Evolutionary conservation across 306 rosid species (phyloP), one percentile per base, ranked within the genome.

Genomic region (Cicer cuneatum): DNA sequence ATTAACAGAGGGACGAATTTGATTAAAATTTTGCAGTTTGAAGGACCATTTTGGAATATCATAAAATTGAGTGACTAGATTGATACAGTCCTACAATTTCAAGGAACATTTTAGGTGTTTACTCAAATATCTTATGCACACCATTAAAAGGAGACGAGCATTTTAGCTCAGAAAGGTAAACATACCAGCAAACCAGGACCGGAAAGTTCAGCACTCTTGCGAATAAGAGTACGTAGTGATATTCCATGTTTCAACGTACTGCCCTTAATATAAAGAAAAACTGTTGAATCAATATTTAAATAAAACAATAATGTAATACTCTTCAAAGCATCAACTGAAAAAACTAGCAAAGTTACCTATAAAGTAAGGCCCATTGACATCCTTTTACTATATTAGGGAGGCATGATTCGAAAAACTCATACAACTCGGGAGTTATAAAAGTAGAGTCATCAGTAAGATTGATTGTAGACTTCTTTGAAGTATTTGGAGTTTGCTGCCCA

Each of bases 381-480:
- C 99, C 99, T 74, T 86, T 95, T 65, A 95, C 99, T 29, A 95
- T 95, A 80, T 95, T 95, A 66, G 99, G 99, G 71, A 95, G 89
- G 66, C 92, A 92, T 10, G 87, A 87, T 78, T 77, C 84, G 37
- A 95, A 85, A 80, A 95, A 95, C 53, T 90, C 97, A 73, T 80
- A 85, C 83, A 95, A 81, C 42, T 89, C 85, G 0, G 89, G 65
- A 53, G 93, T 86, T 78, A 95, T 89, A 54, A 95, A 95, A 69
- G 56, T 81, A 6, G 99, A 95, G 41, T 86, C 90, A 39, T 89
- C 91, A 65, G 85, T 71, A 75, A 92, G 89, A 80, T 86, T 78
- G 29, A 86, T 49, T 8, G 54, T 48, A 61, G 83, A 83, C 79
- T 81, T 87, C 78, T 73, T 85, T 33, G 82, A 77, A 78, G 78